Evolutionary conservation across 2,329 filamentous ascomycete species (phyloP).

Genomic region (Byssothecium circinans): DNA sequence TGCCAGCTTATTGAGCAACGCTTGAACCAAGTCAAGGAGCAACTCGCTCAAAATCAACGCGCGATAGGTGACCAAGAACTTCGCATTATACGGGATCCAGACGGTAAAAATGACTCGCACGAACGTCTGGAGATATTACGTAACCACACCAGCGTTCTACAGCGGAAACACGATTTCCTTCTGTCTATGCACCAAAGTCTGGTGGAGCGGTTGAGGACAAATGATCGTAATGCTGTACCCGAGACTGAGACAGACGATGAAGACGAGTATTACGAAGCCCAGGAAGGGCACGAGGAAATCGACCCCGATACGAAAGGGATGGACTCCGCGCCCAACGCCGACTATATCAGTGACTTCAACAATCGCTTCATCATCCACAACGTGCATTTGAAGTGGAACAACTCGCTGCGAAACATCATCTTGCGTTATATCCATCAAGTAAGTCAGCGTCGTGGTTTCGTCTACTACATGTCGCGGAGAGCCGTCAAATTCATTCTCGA

Average conservation of each 20-base stretch:
- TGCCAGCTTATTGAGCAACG: constrained; percentile 81
- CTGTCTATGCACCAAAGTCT: constrained; percentile 60
- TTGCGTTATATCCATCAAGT: constrained; percentile 97
- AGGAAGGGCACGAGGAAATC: constrained; percentile 56
- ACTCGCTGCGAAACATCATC: constrained; percentile 91
- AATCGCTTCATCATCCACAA: constrained; percentile 99
- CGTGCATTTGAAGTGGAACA: constrained; percentile 97
- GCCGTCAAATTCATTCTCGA: constrained; percentile 98
- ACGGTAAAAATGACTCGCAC: constrained; percentile 56
- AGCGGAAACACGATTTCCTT: constrained; percentile 62
- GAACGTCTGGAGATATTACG: constrained; percentile 59
- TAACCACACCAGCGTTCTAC: constrained; percentile 59
- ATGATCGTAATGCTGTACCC: constrained; percentile 54
- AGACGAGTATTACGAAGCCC: constrained; percentile 52
- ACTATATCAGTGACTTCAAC: constrained; percentile 93
- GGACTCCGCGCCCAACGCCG: constrained; percentile 70
- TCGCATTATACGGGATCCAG: constrained; percentile 56
- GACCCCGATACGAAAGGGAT: constrained; percentile 55
- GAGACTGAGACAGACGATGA: constrained; percentile 47
- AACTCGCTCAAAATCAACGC: constrained; percentile 74
- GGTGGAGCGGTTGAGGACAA: constrained; percentile 58
- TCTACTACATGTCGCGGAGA: constrained; percentile 94
- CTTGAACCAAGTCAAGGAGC: constrained; percentile 73
- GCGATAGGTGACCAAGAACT: constrained; percentile 76
- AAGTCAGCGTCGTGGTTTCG: constrained; percentile 89